Conservation (phyloP, 1,284 basidiomycete genomes). For the Megacollybia platyphylla region DNA sequence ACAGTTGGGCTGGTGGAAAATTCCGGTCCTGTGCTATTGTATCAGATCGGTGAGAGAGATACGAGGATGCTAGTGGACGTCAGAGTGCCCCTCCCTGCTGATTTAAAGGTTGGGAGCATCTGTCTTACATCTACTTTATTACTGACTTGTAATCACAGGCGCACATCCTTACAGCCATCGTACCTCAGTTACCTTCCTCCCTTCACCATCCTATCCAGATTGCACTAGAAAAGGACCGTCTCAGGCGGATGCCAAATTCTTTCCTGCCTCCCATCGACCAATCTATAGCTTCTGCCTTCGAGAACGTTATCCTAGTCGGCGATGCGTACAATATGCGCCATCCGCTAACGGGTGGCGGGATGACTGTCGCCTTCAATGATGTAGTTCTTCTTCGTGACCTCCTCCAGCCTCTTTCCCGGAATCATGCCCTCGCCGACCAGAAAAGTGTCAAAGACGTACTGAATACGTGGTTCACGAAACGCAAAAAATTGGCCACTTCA, state of each 20-base stretch:
- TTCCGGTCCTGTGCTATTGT: slow-evolving; percentile 78
- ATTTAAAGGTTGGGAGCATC: slow-evolving; percentile 51
- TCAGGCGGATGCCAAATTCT: slow-evolving; percentile 92
- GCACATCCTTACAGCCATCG: slow-evolving; percentile 59
- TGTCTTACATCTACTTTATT: slow-evolving; percentile 1
- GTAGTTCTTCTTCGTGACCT: slow-evolving; percentile 63
- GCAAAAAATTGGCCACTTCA: slow-evolving; percentile 73
- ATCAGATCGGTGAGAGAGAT: slow-evolving; percentile 73
- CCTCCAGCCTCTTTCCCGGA: slow-evolving; percentile 28
- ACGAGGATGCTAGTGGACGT: slow-evolving; percentile 93
- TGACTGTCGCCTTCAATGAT: slow-evolving; percentile 88
- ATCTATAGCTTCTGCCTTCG: slow-evolving; percentile 9
- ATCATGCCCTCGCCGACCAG: slow-evolving; percentile 13
- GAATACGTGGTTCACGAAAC: slow-evolving; percentile 70
- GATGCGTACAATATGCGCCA: slow-evolving; percentile 99
- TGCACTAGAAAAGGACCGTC: slow-evolving; percentile 59
- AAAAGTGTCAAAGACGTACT: slow-evolving; percentile 3
- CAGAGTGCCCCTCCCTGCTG: slow-evolving; percentile 73
- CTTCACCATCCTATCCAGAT: slow-evolving; percentile 51
- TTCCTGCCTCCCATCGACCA: slow-evolving; percentile 85
- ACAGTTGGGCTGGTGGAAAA: slow-evolving; percentile 72
- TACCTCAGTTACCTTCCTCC: slow-evolving; percentile 68
- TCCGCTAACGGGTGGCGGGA: slow-evolving; percentile 93
- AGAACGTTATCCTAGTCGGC: slow-evolving; percentile 81
- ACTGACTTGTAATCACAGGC: slow-evolving; percentile 22